Base-by-base conservation (phyloP, 805 yeast genomes). In the Teunomyces cretensis region DNA sequence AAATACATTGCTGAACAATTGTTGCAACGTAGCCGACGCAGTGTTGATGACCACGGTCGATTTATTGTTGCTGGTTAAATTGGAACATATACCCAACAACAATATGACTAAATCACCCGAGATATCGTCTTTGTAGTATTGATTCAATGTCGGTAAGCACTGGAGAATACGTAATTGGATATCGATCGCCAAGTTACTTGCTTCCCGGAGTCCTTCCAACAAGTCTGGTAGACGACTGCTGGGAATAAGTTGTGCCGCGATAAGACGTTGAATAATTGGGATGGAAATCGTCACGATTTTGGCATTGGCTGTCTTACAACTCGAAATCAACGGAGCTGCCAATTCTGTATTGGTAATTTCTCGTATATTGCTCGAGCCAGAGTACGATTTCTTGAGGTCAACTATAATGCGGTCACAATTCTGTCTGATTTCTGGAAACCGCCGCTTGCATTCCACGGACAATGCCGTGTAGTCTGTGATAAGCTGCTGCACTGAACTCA, bases 1-100 rank as follows among this genome's bases (percentile, higher is more conserved):
- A 62, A 86, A 92, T 0, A 90, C 78, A 26, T 86, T 80, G 30
- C 86, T 80, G 37, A 90, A 76, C 35, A 94, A 67, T 61, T 94
- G 98, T 50, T 90, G 95, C 38, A 90, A 75, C 2, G 98, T 89
- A 2, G 98, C 99, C 41, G 88, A 83, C 0, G 98, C 97, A 0
- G 98, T 88, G 56, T 90, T 91, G 11, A 81, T 75, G 4, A 94
- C 96, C 54, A 88, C 87, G 0, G 86, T 80, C 4, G 83, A 77
- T 54, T 86, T 85, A 49, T 81, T 85, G 11, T 81, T 75, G 11
- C 80, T 68, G 45, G 88, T 90, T 41, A 94, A 72, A 28, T 81
- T 76, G 0, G 94, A 77, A 58, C 96, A 88, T 2, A 92, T 80
- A 16, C 72, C 68, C 15, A 92, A 65, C 9, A 88, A 63, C 49